Evolutionary conservation across 2,329 filamentous ascomycete species (phyloP), one percentile per base, ranked within the genome.

Genomic region (Exophiala dermatitidis): DNA sequence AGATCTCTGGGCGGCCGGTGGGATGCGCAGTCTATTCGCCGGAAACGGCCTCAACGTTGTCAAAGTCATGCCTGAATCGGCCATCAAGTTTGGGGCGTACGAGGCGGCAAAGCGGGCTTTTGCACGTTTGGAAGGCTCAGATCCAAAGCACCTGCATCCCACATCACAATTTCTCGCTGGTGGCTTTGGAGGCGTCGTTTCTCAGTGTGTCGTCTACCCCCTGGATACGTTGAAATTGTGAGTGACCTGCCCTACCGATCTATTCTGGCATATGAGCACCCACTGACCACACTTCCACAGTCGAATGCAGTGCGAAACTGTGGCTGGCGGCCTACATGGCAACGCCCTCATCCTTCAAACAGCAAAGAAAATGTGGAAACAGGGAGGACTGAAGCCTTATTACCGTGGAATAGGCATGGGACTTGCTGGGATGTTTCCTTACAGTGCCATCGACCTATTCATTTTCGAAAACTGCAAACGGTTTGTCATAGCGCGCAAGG

Each of bases 31-130:
- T 67, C 83, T 97, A 61, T 98, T 96, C 73, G 90, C 91, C 61
- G 93, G 93, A 36, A 98, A 98, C 66, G 93, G 93, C 2, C 76
- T 98, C 62, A 98, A 98, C 63, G 90, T 98, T 2, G 71, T 96
- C 65, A 98, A 98, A 71, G 93, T 98, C 56, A 95, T 97, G 89
- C 93, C 93, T 0, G 93, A 98, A 73, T 96, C 91, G 30, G 91
- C 93, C 29, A 95, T 98, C 67, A 95, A 96, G 71, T 98, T 98
- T 68, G 93, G 93, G 56, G 91, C 90, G 19, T 98, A 96, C 67
- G 93, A 98, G 80, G 90, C 89, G 48, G 86, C 90, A 5, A 98
- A 97, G 75, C 84, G 89, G 58, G 82, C 85, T 3, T 82, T 97
- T 56, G 89, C 91, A 46, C 83, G 81, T 55, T 71, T 96, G 47